phyloP scores from a whole-genome alignment of 495 filamentous ascomycete species.

The Articulospora tetracladia region DNA sequence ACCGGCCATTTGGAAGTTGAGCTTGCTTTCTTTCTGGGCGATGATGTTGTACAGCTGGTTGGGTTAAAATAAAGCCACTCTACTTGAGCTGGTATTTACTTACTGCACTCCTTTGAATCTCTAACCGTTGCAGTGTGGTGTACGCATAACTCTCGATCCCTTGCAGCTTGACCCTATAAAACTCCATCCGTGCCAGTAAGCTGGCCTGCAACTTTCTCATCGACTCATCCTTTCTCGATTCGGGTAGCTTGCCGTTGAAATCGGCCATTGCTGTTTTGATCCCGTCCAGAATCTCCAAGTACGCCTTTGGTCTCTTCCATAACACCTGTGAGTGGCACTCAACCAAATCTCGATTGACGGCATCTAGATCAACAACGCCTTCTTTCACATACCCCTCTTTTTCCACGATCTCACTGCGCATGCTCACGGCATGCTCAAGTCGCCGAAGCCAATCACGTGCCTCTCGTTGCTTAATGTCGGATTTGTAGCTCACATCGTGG shows the following conservation, averaged over 20 bases:
- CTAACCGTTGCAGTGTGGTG: slow-evolving; percentile 46
- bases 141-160: slow-evolving; percentile 54
- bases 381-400: slow-evolving; percentile 44
- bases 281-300: slow-evolving; percentile 44
- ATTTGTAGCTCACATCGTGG: slow-evolving; percentile 42
- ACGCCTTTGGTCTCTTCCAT: slow-evolving; percentile 56
- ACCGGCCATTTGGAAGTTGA: slow-evolving; percentile 52
- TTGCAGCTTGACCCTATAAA: slow-evolving; percentile 49
- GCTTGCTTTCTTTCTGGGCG: slow-evolving; percentile 52
- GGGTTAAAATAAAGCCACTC: background rate
- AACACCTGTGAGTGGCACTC: slow-evolving; percentile 54
- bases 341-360: slow-evolving; percentile 51
- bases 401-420: slow-evolving; percentile 49
- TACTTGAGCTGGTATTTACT: slow-evolving; percentile 17
- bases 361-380: slow-evolving; percentile 46
- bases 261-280: slow-evolving; percentile 38
- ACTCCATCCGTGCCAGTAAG: slow-evolving; percentile 45
- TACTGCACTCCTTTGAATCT: slow-evolving; percentile 51
- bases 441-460: slow-evolving; percentile 51
- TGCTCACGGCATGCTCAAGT: slow-evolving; percentile 53
- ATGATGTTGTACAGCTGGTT: slow-evolving; percentile 51
- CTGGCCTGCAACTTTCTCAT: slow-evolving; percentile 38
- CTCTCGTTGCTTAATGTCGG: slow-evolving; percentile 51
- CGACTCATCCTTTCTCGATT: slow-evolving; percentile 17
- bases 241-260: slow-evolving; percentile 30